Evolutionary conservation across 768 basidiomycete genomes (phyloP).

Genomic region (Hypholoma sublateritium): DNA sequence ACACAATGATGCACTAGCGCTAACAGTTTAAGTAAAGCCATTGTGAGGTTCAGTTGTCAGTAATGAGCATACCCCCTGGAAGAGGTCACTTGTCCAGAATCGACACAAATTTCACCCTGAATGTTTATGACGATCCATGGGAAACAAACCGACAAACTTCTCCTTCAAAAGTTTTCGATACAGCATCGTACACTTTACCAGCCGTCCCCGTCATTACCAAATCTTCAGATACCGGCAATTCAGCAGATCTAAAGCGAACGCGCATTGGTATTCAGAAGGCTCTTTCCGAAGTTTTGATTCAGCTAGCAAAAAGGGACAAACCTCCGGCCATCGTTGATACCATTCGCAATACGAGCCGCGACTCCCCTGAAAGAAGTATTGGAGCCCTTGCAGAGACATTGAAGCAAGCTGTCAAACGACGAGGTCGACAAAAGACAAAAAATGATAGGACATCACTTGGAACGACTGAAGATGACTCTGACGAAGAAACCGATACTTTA

Average conservation of each 20-base stretch:
- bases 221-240: not conserved
- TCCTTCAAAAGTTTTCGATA: not conserved
- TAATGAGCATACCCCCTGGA: not conserved
- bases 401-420: conserved; percentile 41
- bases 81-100: conserved; percentile 10
- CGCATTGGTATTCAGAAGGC: conserved; percentile 69
- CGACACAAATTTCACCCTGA: conserved; percentile 21
- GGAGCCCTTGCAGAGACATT: conserved; percentile 44
- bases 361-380: conserved; percentile 31
- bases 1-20: no score
- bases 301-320: conserved; percentile 55
- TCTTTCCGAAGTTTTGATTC: conserved; percentile 60
- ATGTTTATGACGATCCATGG: conserved; percentile 20
- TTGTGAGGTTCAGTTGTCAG: no score
- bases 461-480: conserved; percentile 41
- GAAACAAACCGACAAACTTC: conserved; percentile 2
- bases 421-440: conserved; percentile 19
- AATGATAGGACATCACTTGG: conserved; percentile 8
- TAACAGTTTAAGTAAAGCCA: no score
- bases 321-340: conserved; percentile 54
- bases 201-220: not conserved
- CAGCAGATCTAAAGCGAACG: conserved; percentile 36
- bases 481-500: conserved; percentile 41
- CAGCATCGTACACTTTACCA: not conserved
- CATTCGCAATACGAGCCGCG: conserved; percentile 27